These are phyloP conservation scores for Davidsoniella virescens DNA, from an alignment of 2,329 filamentous ascomycete species.

Conservation along the genomic window DNA sequence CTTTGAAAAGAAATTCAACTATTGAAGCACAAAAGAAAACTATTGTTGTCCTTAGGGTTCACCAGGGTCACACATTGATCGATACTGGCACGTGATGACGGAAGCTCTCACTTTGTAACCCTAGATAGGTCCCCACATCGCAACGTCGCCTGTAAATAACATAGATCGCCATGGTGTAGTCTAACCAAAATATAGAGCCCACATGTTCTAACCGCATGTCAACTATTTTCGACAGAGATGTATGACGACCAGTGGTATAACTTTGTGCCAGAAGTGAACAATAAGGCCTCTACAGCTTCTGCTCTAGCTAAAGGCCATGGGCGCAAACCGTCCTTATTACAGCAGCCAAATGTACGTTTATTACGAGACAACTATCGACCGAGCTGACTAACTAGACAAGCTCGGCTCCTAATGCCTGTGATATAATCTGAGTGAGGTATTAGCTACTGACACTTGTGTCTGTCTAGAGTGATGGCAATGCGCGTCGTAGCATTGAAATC, in stretches of 20 bases:
- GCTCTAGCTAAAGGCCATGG: constrained; percentile 29
- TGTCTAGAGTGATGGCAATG: background rate
- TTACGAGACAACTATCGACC: background rate
- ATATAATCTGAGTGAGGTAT: too few species aligned
- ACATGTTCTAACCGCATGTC: background rate
- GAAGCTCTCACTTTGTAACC: background rate
- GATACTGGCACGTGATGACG: constrained; percentile 1
- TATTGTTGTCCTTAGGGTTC: background rate
- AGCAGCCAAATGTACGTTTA: constrained; percentile 43
- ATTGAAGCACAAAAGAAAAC: background rate
- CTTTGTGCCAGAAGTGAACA: constrained; percentile 47
- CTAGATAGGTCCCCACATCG: constrained; percentile 1
- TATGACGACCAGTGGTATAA: constrained; percentile 78
- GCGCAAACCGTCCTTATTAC: constrained; percentile 53
- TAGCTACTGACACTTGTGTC: background rate
- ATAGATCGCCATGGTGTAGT: too few species aligned
- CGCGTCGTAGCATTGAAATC: constrained; percentile 5
- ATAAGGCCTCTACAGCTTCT: constrained; percentile 23
- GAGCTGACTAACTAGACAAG: too few species aligned
- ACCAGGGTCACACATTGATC: too few species aligned
- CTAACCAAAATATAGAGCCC: too few species aligned
- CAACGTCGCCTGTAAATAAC: constrained; percentile 12
- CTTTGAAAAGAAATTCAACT: too few species aligned
- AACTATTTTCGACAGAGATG: constrained; percentile 29
- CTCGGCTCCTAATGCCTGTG: too few species aligned